Base-by-base conservation (phyloP, 2,329 filamentous ascomycete genomes). In the Sporothrix protearum region DNA sequence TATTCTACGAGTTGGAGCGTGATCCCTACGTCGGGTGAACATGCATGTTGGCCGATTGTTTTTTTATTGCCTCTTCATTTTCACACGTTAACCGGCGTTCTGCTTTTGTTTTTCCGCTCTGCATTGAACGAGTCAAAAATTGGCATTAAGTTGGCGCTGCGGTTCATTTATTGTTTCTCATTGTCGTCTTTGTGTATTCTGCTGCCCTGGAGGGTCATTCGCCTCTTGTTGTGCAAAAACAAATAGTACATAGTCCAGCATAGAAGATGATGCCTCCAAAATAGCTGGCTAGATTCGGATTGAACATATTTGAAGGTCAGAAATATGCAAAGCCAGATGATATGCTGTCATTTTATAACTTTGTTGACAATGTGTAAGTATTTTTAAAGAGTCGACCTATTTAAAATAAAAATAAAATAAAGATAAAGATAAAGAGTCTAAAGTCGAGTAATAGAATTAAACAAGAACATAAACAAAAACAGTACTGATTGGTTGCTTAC, bases 1-100 rank as follows among this genome's bases (percentile, higher is more conserved):
- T 99, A 68, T 99, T 99, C 80, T 99, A 99, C 81, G 95, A 98
- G 83, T 83, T 97, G 76, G 92, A 95, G 75, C 76, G 75, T 16
- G 71, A 74, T 28, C 36, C 67, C 7, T 68, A 72, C 30, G n/a
- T 14, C 30, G 33, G 61, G 5, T 63, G 42, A 30, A 2, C 22
- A 16, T 51, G 19, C 49, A 5, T 6, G 39, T n/a, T 25, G 25
- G 7, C 39, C 9, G 2, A n/a, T 28, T 25, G 7, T 53, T 12
- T 3, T 39, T 51, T 49, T 39, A 51, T 45, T 45, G 1, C 36
- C 2, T 12, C 6, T 25, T 53, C 22, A 25, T 25, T 10, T 53
- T 53, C 49, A n/a, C n/a, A n/a, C n/a, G n/a, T n/a, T n/a, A 12
- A 22, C 49, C 49, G 16, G 33, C 33, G 28, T 57, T 59, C 8